Evolutionary conservation across 179 eudicot species (phyloP).

Genomic region (Beta corolliflora): DNA sequence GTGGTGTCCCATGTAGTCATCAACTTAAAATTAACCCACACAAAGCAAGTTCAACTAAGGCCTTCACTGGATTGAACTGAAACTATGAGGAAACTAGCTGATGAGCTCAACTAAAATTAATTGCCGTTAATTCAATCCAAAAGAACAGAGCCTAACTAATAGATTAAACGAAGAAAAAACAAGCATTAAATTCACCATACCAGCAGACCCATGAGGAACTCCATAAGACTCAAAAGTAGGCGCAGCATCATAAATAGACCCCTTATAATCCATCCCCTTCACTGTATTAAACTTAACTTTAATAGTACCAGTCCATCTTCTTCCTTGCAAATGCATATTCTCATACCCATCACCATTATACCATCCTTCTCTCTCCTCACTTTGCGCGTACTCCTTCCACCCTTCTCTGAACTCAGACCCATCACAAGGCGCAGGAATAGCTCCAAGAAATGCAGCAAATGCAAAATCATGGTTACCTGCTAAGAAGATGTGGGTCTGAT

Average conservation of each 20-base stretch:
- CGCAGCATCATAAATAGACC: slow-evolving; percentile 80
- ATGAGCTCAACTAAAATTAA: too few relatives aligned
- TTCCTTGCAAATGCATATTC: slow-evolving; percentile 85
- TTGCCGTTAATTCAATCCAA: too few relatives aligned
- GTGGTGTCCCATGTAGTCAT: background rate
- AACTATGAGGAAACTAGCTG: too few relatives aligned
- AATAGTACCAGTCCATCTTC: slow-evolving; percentile 84
- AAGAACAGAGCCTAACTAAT: too few relatives aligned
- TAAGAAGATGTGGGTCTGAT: slow-evolving; percentile 71
- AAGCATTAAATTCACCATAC: slow-evolving; percentile 48
- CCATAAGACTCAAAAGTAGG: slow-evolving; percentile 88
- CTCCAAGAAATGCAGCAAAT: slow-evolving; percentile 68
- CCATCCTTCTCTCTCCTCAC: slow-evolving; percentile 92
- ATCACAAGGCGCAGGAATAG: slow-evolving; percentile 53
- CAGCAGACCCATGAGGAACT: slow-evolving; percentile 85
- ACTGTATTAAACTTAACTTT: slow-evolving; percentile 49
- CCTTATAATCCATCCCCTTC: slow-evolving; percentile 63
- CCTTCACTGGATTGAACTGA: too few relatives aligned
- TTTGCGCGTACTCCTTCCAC: slow-evolving; percentile 64
- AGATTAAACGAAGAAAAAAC: background rate
- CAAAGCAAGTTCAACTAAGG: background rate
- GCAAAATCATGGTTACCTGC: slow-evolving; percentile 88
- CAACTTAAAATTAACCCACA: background rate
- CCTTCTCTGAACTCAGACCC: slow-evolving; percentile 54
- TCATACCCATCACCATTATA: slow-evolving; percentile 68